A percentile compares a stretch with the other conserved stretches of the same genome.
Evolutionary conservation across 306 rosid genomes (phyloP).

Genomic region (Dalbergia oliveri): DNA sequence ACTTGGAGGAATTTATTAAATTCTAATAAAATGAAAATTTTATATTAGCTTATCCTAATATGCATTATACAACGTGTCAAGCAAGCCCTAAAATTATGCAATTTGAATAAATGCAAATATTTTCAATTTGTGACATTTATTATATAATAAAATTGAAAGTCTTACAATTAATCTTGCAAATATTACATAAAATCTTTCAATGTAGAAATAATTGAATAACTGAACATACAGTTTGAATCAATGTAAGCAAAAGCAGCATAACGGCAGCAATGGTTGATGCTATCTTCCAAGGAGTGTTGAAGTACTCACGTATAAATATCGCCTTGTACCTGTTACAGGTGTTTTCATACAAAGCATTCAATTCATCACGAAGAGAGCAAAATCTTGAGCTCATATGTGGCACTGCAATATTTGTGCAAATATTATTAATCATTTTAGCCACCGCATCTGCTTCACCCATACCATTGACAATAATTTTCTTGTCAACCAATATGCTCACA

Average conservation of each 20-base stretch:
- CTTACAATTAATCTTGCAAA: too few species aligned
- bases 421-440: constrained; percentile 2
- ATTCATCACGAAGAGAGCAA: background rate
- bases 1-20: too few species aligned
- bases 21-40: too few species aligned
- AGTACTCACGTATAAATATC: constrained; percentile 12
- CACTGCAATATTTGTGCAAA: background rate
- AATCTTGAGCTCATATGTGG: background rate
- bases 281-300: constrained; percentile 40
- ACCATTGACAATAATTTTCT: background rate
- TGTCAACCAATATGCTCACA: background rate
- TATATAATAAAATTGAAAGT: too few species aligned
- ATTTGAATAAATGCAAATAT: too few species aligned
- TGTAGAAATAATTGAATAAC: too few species aligned
- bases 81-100: too few species aligned
- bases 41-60: too few species aligned
- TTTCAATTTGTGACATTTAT: too few species aligned
- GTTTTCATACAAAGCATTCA: background rate
- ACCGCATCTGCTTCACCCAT: constrained; percentile 11
- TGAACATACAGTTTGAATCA: background rate
- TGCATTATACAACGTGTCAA: too few species aligned
- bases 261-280: constrained; percentile 12
- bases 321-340: background rate
- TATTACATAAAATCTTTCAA: too few species aligned
- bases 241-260: constrained; percentile 26